Evolutionary conservation across 2,329 filamentous ascomycete species (phyloP), one percentile per base, ranked within the genome.

Genomic region (Dothiorella sarmentorum): DNA sequence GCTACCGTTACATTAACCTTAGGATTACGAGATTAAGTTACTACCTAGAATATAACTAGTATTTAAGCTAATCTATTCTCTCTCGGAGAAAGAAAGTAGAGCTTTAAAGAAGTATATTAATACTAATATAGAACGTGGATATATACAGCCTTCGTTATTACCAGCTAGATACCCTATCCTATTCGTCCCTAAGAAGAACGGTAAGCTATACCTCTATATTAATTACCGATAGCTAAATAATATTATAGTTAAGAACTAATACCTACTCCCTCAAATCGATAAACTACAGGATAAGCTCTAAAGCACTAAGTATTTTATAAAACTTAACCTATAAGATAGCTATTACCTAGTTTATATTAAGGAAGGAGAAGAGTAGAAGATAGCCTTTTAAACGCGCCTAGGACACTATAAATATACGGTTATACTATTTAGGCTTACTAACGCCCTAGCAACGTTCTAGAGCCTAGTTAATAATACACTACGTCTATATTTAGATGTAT

Each of bases 371-470:
- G n/a, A n/a, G n/a, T n/a, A n/a, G n/a, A n/a, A n/a, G n/a, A n/a
- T n/a, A n/a, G 43, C 42, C 2, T 64, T 65, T 38, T 40, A 56
- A 33, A 64, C 35, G 10, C 26, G 45, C 7, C 60, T 38, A 53
- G 58, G 56, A 13, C 10, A 43, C 15, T 63, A 44, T 58, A 62
- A 64, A 26, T 64, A 62, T 29, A 33, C 53, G 42, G 55, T 65
- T 38, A 58, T 63, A 60, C 55, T 29, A 0, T 63, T 64, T 64
- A 64, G 60, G 0, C 38, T 65, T 47, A 57, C 20, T 17, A 65
- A 65, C 42, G 56, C 33, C 0, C 56, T 45, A 42, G 43, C n/a
- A 11, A 57, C 57, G n/a, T 64, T 62, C 24, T 63, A 62, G 38
- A 4, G 20, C n/a, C n/a, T n/a, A n/a, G n/a, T n/a, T n/a, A n/a